Evolutionary conservation across 2,329 filamentous ascomycete species (phyloP).

Genomic region (Gremmenia infestans): DNA sequence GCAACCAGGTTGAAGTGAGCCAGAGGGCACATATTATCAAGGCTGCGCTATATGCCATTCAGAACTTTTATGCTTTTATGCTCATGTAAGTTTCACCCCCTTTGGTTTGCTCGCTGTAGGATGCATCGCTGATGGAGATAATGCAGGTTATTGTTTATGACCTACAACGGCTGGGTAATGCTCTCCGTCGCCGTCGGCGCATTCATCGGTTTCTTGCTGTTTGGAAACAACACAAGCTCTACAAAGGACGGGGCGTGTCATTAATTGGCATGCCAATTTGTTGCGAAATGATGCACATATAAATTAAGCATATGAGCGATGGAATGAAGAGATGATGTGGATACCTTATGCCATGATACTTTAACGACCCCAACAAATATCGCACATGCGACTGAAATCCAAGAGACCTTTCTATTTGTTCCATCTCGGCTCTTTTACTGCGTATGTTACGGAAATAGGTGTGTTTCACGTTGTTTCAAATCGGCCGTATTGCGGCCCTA

Average conservation of each 20-base stretch:
- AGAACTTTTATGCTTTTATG: conserved; percentile 99
- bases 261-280: conserved; percentile 36
- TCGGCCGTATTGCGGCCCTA: too few species aligned
- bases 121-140: too few species aligned
- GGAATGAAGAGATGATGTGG: not conserved
- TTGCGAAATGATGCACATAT: not conserved
- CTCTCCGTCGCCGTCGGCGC: conserved; percentile 82
- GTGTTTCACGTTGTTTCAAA: not conserved
- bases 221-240: conserved; percentile 64
- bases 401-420: too few species aligned
- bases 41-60: conserved; percentile 77
- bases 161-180: conserved; percentile 99
- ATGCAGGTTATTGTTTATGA: conserved; percentile 93
- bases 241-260: conserved; percentile 91
- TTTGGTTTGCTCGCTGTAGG: not conserved
- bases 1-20: conserved; percentile 56
- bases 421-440: too few species aligned
- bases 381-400: too few species aligned
- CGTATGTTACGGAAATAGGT: not conserved
- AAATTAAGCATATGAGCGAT: not conserved
- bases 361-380: too few species aligned
- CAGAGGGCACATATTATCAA: conserved; percentile 73
- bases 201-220: conserved; percentile 80
- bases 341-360: too few species aligned
- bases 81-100: conserved; percentile 73